These are phyloP conservation scores for Pseudovirgaria hyperparasitica DNA, from an alignment of 2,329 filamentous ascomycete species.

Conservation along the genomic window DNA sequence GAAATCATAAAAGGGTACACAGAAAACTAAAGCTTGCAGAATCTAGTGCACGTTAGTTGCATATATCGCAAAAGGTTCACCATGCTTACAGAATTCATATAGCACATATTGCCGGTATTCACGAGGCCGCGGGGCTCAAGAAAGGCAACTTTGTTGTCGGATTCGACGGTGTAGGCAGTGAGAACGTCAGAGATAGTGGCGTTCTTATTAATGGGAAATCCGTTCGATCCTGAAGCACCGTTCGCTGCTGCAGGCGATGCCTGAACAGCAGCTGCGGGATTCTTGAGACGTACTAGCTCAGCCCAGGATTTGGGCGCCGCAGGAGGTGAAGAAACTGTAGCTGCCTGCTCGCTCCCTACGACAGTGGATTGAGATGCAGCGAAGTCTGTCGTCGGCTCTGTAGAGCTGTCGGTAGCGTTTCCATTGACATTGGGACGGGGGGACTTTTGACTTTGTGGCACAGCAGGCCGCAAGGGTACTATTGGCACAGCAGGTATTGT, in stretches of 20 bases:
- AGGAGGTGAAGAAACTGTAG: conserved; percentile 28
- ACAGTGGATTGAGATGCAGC: conserved; percentile 5
- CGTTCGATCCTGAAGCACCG: conserved; percentile 15
- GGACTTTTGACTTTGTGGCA: conserved; percentile 19
- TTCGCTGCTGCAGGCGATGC: conserved; percentile 15
- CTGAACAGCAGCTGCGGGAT: conserved; percentile 20
- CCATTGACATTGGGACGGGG: conserved; percentile 13
- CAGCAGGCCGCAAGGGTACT: conserved; percentile 34
- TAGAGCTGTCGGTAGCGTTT: conserved; percentile 5
- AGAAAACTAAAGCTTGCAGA: conserved; percentile 89
- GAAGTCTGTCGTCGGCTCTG: conserved; percentile 6
- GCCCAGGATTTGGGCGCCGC: conserved; percentile 49
- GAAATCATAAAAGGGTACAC: conserved; percentile 88
- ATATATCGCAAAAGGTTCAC: background rate
- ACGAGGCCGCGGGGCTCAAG: conserved; percentile 86
- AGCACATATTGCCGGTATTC: conserved; percentile 98
- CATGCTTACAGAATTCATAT: conserved; percentile 93
- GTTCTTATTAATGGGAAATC: conserved; percentile 29
- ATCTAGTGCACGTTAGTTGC: conserved; percentile 46
- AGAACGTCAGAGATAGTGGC: conserved; percentile 67
- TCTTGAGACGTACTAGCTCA: conserved; percentile 48
- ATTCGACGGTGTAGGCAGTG: conserved; percentile 55
- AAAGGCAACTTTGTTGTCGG: conserved; percentile 58
- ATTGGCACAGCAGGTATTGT: conserved; percentile 40
- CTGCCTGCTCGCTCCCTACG: conserved; percentile 17